Evolutionary conservation across 441 rosid species (phyloP), one percentile per base, ranked within the genome.

Genomic region (Hura crepitans): DNA sequence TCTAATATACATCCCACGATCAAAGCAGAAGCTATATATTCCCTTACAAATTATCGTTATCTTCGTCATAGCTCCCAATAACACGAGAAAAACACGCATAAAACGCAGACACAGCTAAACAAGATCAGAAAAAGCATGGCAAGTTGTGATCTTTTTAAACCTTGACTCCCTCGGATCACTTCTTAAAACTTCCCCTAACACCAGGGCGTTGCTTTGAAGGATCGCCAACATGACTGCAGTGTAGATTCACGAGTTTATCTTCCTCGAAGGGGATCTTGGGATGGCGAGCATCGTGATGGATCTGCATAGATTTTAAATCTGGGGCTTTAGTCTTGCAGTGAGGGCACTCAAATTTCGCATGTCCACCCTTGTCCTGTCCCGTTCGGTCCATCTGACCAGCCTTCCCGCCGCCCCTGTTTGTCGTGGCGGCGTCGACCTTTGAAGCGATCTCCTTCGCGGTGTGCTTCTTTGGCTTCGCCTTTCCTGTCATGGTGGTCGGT

Each of bases 391-490:
- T 84, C 25, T 76, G 69, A 1, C 99, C 97, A 0, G 96, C 98
- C 77, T 74, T 89, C 10, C 99, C 99, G 49, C 99, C 99, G 39
- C 99, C 99, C 13, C 97, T 78, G 76, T 87, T 92, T 28, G 97
- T 92, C 50, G 84, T 73, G 49, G 98, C 98, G 0, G 96, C 98
- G 71, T 95, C 97, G 46, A 83, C 66, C 69, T 92, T 95, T 14
- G 92, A 76, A 1, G 86, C 83, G 73, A 95, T 80, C 83, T 92
- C 99, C 82, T 95, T 95, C 37, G 98, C 98, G 18, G 97, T 95
- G 81, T 95, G 99, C 98, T 95, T 95, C 95, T 92, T 95, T 18
- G 98, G 98, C 95, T 95, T 95, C 51, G 98, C 98, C 77, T 92
- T 96, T 20, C 99, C 98, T 0, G 99, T 96, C 99, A 95, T 90